Conservation (phyloP, 1,284 basidiomycete genomes). For the Gomphus sp. region DNA sequence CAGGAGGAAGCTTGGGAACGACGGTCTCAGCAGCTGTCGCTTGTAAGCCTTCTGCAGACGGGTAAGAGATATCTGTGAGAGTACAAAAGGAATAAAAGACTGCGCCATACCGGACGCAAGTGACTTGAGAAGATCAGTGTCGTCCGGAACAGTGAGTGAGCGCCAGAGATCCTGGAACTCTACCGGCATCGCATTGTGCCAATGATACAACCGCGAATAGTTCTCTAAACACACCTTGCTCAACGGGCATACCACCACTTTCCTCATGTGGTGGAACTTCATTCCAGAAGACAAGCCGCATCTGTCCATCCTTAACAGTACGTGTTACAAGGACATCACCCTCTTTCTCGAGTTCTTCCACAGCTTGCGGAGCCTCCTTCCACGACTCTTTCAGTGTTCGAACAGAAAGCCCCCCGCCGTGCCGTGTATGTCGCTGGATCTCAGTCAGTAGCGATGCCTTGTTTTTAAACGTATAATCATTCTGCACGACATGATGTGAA, state of each 20-base stretch:
- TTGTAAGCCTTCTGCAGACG: slow-evolving; percentile 58
- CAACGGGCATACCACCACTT: slow-evolving; percentile 57
- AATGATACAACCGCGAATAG: neutral
- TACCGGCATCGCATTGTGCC: slow-evolving; percentile 20
- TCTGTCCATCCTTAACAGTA: slow-evolving; percentile 73
- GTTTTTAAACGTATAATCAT: slow-evolving; percentile 79
- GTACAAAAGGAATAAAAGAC: slow-evolving; percentile 3
- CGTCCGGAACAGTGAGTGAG: slow-evolving; percentile 72
- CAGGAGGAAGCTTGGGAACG: slow-evolving; percentile 42
- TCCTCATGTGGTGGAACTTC: slow-evolving; percentile 73
- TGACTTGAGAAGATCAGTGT: slow-evolving; percentile 70
- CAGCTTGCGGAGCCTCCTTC: slow-evolving; percentile 74
- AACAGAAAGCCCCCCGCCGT: slow-evolving; percentile 78
- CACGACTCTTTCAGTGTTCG: slow-evolving; percentile 82
- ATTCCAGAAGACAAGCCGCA: slow-evolving; percentile 89
- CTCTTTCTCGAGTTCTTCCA: slow-evolving; percentile 81
- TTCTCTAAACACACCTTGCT: slow-evolving; percentile 54
- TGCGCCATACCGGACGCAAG: slow-evolving; percentile 51
- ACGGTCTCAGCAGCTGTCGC: slow-evolving; percentile 51
- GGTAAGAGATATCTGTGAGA: slow-evolving; percentile 7
- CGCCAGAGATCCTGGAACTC: slow-evolving; percentile 88
- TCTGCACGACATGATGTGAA: slow-evolving; percentile 33
- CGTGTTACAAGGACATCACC: slow-evolving; percentile 82
- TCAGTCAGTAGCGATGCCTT: slow-evolving; percentile 76
- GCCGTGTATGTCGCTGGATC: slow-evolving; percentile 70